phyloP scores from a whole-genome alignment of 257 asterid genomes.

The Nicotiana noctiflora region DNA sequence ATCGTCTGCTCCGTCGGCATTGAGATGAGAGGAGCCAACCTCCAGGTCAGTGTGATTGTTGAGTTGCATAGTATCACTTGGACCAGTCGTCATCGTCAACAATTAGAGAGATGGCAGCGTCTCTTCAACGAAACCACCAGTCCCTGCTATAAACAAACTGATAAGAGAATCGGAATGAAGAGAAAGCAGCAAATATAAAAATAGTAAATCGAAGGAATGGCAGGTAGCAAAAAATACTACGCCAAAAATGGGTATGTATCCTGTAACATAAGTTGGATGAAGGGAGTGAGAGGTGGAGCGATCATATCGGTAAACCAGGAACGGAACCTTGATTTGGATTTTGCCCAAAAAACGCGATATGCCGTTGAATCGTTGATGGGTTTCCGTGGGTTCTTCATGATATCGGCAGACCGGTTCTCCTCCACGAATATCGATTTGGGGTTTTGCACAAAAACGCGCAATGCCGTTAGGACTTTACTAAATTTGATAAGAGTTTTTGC shows the following conservation, averaged over 20 bases:
- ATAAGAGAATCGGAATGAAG: background rate
- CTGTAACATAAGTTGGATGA: too few species aligned
- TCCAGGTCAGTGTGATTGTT: slow-evolving; percentile 30
- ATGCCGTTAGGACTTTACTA: background rate
- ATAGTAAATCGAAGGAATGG: background rate
- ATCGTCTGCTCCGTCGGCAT: slow-evolving; percentile 16
- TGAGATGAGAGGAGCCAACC: slow-evolving; percentile 19
- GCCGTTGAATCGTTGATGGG: background rate
- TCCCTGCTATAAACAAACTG: slow-evolving; percentile 5
- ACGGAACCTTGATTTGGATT: background rate
- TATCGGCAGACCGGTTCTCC: background rate
- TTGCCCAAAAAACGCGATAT: background rate
- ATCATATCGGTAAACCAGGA: background rate
- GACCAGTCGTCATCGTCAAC: slow-evolving; percentile 17
- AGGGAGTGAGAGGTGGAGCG: background rate
- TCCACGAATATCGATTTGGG: background rate
- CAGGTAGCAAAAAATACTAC: too few species aligned
- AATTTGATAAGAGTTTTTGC: too few species aligned
- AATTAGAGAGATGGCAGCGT: slow-evolving; percentile 45
- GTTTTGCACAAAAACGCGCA: background rate
- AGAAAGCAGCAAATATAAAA: background rate
- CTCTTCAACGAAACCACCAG: slow-evolving; percentile 49
- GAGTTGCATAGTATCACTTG: slow-evolving; percentile 11
- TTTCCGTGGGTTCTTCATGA: background rate
- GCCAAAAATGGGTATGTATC: too few species aligned